phyloP scores from a whole-genome alignment of 2,329 filamentous ascomycete species.

The Didymella exigua region DNA sequence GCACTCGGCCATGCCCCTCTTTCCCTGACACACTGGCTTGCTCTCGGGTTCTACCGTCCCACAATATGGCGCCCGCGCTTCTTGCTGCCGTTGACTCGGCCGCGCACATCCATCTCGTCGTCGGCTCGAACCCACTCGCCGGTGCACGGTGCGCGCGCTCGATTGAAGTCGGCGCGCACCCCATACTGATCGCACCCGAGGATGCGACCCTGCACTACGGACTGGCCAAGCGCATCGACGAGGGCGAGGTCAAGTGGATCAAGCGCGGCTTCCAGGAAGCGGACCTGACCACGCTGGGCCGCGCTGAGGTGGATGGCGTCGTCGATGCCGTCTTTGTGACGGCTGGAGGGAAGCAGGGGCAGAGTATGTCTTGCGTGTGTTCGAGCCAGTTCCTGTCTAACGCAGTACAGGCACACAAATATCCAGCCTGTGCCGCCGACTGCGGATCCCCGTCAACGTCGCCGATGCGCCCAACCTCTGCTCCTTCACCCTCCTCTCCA shows the following conservation, averaged over 20 bases:
- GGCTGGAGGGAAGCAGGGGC: slow-evolving; percentile 55
- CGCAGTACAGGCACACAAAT: slow-evolving; percentile 64
- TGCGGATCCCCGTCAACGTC: slow-evolving; percentile 92
- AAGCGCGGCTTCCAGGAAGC: slow-evolving; percentile 69
- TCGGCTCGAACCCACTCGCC: slow-evolving; percentile 88
- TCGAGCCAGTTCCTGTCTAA: slow-evolving; percentile 11
- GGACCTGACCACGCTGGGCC: slow-evolving; percentile 77
- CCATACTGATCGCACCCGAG: slow-evolving; percentile 76
- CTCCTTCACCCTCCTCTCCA: slow-evolving; percentile 87
- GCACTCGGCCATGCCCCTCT: not conserved
- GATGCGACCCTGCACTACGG: slow-evolving; percentile 65
- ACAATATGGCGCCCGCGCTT: slow-evolving; percentile 60
- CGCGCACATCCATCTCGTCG: slow-evolving; percentile 77
- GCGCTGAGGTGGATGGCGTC: slow-evolving; percentile 74
- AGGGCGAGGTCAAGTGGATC: slow-evolving; percentile 69
- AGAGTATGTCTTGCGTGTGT: slow-evolving; percentile 47
- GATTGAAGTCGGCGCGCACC: slow-evolving; percentile 78
- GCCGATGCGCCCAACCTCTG: slow-evolving; percentile 85
- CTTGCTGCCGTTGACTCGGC: slow-evolving; percentile 75
- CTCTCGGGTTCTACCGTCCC: not conserved
- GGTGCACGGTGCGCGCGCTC: slow-evolving; percentile 80
- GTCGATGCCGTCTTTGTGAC: slow-evolving; percentile 96
- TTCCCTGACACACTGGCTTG: slow-evolving; percentile 16
- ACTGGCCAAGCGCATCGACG: slow-evolving; percentile 68
- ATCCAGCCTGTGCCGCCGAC: slow-evolving; percentile 73